Evolutionary conservation across 768 basidiomycete species (phyloP).

Genomic region (Myochromella boudieri): DNA sequence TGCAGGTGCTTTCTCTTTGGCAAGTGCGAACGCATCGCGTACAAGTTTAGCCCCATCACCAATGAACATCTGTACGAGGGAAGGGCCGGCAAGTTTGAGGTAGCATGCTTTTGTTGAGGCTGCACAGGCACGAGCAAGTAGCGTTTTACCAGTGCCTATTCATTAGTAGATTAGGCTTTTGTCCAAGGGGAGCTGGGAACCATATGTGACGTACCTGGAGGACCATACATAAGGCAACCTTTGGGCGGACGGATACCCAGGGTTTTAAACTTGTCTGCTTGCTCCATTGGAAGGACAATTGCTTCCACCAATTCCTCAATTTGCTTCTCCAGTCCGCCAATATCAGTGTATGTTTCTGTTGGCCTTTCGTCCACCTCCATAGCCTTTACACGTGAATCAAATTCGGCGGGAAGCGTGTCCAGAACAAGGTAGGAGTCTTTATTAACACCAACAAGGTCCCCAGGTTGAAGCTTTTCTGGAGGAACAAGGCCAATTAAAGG

Average conservation of each 20-base stretch:
- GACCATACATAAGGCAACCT: slow-evolving; percentile 98
- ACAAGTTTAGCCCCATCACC: slow-evolving; percentile 99
- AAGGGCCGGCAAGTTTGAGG: slow-evolving; percentile 95
- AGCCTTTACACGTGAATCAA: slow-evolving; percentile 96
- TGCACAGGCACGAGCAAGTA: slow-evolving; percentile 96
- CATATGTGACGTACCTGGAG: slow-evolving; percentile 66
- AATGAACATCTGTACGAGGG: slow-evolving; percentile 99
- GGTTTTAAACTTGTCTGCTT: slow-evolving; percentile 97
- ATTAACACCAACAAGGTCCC: slow-evolving; percentile 97
- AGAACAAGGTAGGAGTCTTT: slow-evolving; percentile 98
- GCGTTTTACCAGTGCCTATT: slow-evolving; percentile 90
- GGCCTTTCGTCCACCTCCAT: slow-evolving; percentile 99
- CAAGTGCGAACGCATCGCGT: slow-evolving; percentile 95
- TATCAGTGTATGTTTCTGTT: slow-evolving; percentile 95
- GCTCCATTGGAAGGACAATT: slow-evolving; percentile 97
- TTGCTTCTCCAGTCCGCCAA: slow-evolving; percentile 98
- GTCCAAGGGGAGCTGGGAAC: background rate
- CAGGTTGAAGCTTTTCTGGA: slow-evolving; percentile 83
- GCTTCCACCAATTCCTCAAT: slow-evolving; percentile 98
- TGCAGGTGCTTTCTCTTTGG: slow-evolving; percentile 97
- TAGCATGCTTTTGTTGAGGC: slow-evolving; percentile 98
- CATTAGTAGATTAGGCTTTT: background rate
- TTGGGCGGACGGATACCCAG: slow-evolving; percentile 98
- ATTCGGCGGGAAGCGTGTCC: slow-evolving; percentile 94
- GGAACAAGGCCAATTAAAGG: slow-evolving; percentile 98